Evolutionary conservation across 352 stramenopile species (phyloP), one percentile per base, ranked within the genome.

Genomic region (Pythium rishiriense): DNA sequence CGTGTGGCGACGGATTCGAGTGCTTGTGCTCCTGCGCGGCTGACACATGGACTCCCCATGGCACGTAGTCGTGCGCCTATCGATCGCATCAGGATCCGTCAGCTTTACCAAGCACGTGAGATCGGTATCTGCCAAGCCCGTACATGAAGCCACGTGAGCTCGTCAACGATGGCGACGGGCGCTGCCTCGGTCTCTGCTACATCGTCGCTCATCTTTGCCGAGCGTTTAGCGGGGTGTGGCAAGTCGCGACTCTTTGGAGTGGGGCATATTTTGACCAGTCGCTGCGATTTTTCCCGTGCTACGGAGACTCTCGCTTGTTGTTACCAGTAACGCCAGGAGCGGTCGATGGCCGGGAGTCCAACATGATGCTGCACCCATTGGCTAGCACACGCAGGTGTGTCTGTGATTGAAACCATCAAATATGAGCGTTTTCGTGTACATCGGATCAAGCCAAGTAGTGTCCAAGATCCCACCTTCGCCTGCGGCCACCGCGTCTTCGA

Each of bases 301-400:
- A 22, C 9, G 25, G 26, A 4, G 43, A 35, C n/a, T 53, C 55
- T 24, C 21, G 31, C 7, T 47, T 39, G 46, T 61, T 48, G 42
- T 49, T 54, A 19, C 19, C 54, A 1, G 19, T 43, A n/a, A n/a
- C n/a, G 14, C 49, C 50, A 29, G 31, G 37, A 2, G 39, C 14
- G 22, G 29, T 55, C 24, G 63, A 41, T 11, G 53, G 28, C 51
- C 37, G 7, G 11, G 61, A 49, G 15, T 60, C 31, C 4, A 91
- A 56, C 67, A 91, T 90, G 67, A 91, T 87, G 58, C 80, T 91
- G 62, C 77, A 90, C n/a, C 83, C 83, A 64, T 91, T 91, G 14
- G 78, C 85, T 26, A 91, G 69, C 47, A 76, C 68, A 2, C 83
- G 80, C 65, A 91, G 68, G 62, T 90, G 80, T 50, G 71, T 83